These are phyloP conservation scores for Pseudopithomyces maydicus DNA, from an alignment of 2,329 filamentous ascomycete genomes.

Conservation along the genomic window DNA sequence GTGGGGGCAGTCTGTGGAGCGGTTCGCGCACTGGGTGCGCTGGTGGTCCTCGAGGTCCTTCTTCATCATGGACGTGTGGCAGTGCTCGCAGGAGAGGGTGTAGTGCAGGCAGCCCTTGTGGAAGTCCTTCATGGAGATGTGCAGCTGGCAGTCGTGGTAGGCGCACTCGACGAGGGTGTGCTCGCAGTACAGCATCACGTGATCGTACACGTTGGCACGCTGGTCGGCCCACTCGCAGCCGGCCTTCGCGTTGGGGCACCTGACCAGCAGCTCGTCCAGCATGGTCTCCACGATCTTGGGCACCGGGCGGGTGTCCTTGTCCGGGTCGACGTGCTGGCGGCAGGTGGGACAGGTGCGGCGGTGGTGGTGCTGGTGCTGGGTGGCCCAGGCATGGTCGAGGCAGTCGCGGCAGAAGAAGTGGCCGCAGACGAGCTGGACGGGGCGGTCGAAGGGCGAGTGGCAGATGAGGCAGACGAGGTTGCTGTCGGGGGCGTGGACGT, in stretches of 20 bases:
- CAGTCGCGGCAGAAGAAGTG: conserved; percentile 68
- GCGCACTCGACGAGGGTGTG: conserved; percentile 61
- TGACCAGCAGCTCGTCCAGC: conserved; percentile 65
- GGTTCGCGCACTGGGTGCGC: conserved; percentile 56
- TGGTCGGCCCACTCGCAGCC: conserved; percentile 61
- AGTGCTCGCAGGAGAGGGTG: conserved; percentile 58
- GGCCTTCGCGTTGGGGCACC: conserved; percentile 60
- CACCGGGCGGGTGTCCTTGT: conserved; percentile 43
- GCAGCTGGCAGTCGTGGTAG: conserved; percentile 54
- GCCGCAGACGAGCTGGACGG: conserved; percentile 63
- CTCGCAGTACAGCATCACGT: conserved; percentile 65
- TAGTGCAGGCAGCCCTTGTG: conserved; percentile 60
- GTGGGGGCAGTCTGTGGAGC: conserved; percentile 50
- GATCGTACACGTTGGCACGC: conserved; percentile 62
- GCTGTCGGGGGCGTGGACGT: conserved; percentile 60
- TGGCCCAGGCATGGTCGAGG: conserved; percentile 50
- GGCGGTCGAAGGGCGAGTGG: conserved; percentile 65
- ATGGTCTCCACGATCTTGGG: conserved; percentile 64
- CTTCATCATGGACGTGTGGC: conserved; percentile 59
- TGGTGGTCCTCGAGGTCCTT: conserved; percentile 58
- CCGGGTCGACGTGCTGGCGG: conserved; percentile 51
- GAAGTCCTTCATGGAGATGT: conserved; percentile 61
- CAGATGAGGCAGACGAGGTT: conserved; percentile 70
- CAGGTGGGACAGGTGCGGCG: conserved; percentile 61
- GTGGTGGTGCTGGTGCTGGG: conserved; percentile 31